Percentiles rank a stretch among this genome's conserved stretches.
phyloP scores from a whole-genome alignment of 1,284 basidiomycete genomes.

The Cutaneotrichosporon mucoides region DNA sequence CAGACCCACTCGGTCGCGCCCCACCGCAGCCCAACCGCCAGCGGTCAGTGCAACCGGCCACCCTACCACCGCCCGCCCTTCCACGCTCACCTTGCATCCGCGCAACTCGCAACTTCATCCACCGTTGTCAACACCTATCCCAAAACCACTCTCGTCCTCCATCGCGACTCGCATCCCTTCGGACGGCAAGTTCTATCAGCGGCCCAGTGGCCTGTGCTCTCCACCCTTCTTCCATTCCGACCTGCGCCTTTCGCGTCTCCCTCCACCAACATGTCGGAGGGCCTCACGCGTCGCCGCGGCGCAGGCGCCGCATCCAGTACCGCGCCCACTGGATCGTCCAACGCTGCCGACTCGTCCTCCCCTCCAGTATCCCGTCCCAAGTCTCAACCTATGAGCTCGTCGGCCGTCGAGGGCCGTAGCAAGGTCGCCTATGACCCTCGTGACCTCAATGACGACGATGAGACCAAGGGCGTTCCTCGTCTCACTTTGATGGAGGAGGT shows the following conservation, averaged over 20 bases:
- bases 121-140: background rate
- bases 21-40: too few species aligned
- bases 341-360: background rate
- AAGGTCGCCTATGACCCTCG: conserved; percentile 92
- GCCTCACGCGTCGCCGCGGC: conserved; percentile 47
- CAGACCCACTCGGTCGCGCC: too few species aligned
- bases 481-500: conserved; percentile 98
- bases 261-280: conserved; percentile 35
- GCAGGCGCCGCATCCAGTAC: conserved; percentile 29
- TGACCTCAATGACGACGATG: conserved; percentile 74
- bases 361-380: conserved; percentile 6
- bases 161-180: too few species aligned
- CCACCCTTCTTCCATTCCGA: too few species aligned
- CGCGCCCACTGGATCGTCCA: conserved; percentile 10
- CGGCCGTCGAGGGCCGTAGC: conserved; percentile 72
- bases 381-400: conserved; percentile 50
- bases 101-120: background rate
- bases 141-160: too few species aligned
- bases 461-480: conserved; percentile 70
- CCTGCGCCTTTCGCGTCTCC: too few species aligned
- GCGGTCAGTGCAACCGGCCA: too few species aligned
- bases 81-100: too few species aligned
- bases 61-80: too few species aligned
- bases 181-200: too few species aligned
- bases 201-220: too few species aligned